phyloP scores from a whole-genome alignment of 2,329 filamentous ascomycete genomes.

The Penicillium sp. region DNA sequence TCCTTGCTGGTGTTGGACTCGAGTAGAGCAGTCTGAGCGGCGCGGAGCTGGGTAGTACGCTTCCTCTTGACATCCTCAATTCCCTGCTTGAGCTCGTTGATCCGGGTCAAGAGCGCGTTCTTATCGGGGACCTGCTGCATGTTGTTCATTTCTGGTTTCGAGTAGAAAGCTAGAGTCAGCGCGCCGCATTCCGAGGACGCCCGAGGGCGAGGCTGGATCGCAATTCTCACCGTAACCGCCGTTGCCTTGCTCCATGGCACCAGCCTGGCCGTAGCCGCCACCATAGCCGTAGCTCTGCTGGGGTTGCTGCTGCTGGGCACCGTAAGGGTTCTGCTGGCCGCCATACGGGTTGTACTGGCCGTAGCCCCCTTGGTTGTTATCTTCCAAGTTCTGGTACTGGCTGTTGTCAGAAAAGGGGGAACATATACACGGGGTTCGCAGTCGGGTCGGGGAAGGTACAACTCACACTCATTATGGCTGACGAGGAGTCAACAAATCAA shows the following conservation, averaged over 20 bases:
- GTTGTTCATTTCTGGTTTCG: constrained; percentile 46
- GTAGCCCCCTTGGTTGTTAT: constrained; percentile 46
- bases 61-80: constrained; percentile 74
- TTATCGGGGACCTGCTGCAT: constrained; percentile 55
- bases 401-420: constrained; percentile 16
- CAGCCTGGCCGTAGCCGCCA: constrained; percentile 32
- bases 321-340: constrained; percentile 37
- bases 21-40: constrained; percentile 72
- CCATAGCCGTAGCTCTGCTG: constrained; percentile 28
- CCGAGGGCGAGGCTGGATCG: not conserved
- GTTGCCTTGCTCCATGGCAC: constrained; percentile 37
- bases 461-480: constrained; percentile 55
- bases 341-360: constrained; percentile 60
- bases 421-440: not conserved
- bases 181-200: constrained; percentile 1
- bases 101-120: constrained; percentile 81
- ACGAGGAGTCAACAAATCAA: not conserved
- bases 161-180: constrained; percentile 9
- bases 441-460: not conserved
- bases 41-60: constrained; percentile 42
- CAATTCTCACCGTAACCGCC: constrained; percentile 39
- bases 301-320: constrained; percentile 30
- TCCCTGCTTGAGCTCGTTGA: constrained; percentile 74
- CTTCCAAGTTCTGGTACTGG: constrained; percentile 34
- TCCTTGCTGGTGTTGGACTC: constrained; percentile 72